Evolutionary conservation across 352 stramenopile genomes (phyloP), one percentile per base, ranked within the genome.

Genomic region (Globisporangium paroecandrum): DNA sequence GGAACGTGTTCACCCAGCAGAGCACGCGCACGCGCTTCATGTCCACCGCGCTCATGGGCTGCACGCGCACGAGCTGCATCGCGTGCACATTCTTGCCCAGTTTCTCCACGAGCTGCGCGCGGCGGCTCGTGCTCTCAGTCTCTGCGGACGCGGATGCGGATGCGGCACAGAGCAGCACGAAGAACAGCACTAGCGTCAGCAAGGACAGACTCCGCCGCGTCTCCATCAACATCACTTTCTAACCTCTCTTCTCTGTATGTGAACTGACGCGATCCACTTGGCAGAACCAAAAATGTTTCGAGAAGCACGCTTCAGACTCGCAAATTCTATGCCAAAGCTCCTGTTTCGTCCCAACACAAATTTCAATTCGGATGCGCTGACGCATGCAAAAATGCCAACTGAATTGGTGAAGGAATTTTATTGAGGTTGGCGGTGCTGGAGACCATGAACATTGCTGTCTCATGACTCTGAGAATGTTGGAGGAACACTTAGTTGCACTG

Each of bases 1-100:
- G 81, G 65, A 86, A 93, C 68, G 86, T 96, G 77, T 92, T 93
- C 32, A 94, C 83, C 85, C 85, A 94, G 74, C 88, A 96, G 18
- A 96, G 75, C 56, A 94, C 75, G 53, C 86, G 87, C 56, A 83
- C 78, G 49, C 76, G 64, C 9, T 73, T 51, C 54, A 77, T 75
- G 32, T 86, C 75, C 0, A 63, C 64, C 12, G 70, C 29, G 20
- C 77, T 77, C 43, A 87, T 71, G 7, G 77, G 74, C 24, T 89
- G 80, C 25, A 92, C 83, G n/a, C 72, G 69, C 41, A 91, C 87
- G 22, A 92, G 78, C 43, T 84, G 43, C 72, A 95, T 86, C n/a
- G 87, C 87, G 22, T 82, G 71, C 18, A 93, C 75, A 70, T 95
- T 86, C 29, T 61, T 58, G 1, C 85, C 85, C 4, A 95, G 77